phyloP scores from a whole-genome alignment of 805 yeast species.

The Candida cerambycidarum region DNA sequence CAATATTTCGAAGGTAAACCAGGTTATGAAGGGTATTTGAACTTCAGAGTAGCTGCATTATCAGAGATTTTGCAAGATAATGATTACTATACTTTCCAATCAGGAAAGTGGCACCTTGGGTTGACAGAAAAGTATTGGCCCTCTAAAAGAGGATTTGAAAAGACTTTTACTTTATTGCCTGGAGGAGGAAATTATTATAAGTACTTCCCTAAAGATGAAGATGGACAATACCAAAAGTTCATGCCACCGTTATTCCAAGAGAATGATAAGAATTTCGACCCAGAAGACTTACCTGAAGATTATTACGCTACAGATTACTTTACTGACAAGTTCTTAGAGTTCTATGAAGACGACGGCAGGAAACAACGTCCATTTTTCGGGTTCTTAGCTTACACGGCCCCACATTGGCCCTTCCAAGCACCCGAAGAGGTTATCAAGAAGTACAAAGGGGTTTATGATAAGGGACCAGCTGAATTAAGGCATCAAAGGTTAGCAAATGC shows the following conservation, averaged over 20 bases:
- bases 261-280: slow-evolving; percentile 37
- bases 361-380: slow-evolving; percentile 54
- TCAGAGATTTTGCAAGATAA: slow-evolving; percentile 50
- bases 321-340: slow-evolving; percentile 44
- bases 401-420: slow-evolving; percentile 69
- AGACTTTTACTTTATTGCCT: slow-evolving; percentile 49
- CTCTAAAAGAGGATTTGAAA: slow-evolving; percentile 48
- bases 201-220: slow-evolving; percentile 35
- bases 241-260: slow-evolving; percentile 41
- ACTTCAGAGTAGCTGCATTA: slow-evolving; percentile 51
- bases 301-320: slow-evolving; percentile 46
- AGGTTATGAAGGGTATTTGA: slow-evolving; percentile 57
- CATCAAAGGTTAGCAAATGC: slow-evolving; percentile 40
- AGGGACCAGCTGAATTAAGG: slow-evolving; percentile 49
- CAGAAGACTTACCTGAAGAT: slow-evolving; percentile 44
- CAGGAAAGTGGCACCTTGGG: slow-evolving; percentile 67
- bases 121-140: slow-evolving; percentile 49
- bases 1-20: slow-evolving; percentile 44
- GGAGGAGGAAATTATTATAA: slow-evolving; percentile 61
- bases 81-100: slow-evolving; percentile 50
- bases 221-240: slow-evolving; percentile 30
- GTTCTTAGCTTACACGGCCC: slow-evolving; percentile 58
- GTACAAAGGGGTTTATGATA: slow-evolving; percentile 47
- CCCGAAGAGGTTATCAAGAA: slow-evolving; percentile 47
- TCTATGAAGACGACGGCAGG: slow-evolving; percentile 27